These are phyloP conservation scores for Dacryopinax primogenitus DNA, from an alignment of 768 basidiomycete species.

Conservation along the genomic window DNA sequence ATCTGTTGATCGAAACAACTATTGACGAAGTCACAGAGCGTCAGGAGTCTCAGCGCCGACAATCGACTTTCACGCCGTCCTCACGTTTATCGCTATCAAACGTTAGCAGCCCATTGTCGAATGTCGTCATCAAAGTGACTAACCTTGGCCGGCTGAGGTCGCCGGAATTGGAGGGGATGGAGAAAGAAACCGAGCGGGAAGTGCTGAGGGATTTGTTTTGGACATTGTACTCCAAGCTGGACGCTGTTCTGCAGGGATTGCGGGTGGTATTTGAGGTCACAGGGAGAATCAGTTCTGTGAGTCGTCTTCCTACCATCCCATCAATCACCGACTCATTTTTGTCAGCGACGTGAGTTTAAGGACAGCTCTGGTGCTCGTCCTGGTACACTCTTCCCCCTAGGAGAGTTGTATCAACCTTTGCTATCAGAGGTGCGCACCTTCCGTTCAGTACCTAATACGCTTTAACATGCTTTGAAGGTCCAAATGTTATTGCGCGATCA, in stretches of 20 bases:
- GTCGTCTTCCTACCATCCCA: constrained; percentile 32
- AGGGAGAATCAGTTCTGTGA: constrained; percentile 77
- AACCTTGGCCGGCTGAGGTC: constrained; percentile 37
- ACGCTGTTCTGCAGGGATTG: constrained; percentile 84
- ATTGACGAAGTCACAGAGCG: constrained; percentile 86
- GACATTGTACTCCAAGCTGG: constrained; percentile 91
- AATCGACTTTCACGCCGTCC: constrained; percentile 16
- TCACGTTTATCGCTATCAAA: neutral
- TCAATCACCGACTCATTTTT: neutral
- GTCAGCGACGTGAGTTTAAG: constrained; percentile 76
- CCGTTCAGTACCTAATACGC: constrained; percentile 8
- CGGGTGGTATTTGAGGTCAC: constrained; percentile 83
- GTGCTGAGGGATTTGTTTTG: constrained; percentile 86
- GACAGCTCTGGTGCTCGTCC: constrained; percentile 70
- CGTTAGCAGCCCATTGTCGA: neutral
- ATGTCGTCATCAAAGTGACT: neutral
- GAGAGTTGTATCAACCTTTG: constrained; percentile 78
- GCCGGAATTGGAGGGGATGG: constrained; percentile 57
- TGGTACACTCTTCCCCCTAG: constrained; percentile 62
- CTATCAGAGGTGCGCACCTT: constrained; percentile 64
- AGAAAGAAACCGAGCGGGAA: constrained; percentile 67
- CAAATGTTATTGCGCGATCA: constrained; percentile 76
- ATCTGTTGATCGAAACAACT: constrained; percentile 69
- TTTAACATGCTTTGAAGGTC: constrained; percentile 40
- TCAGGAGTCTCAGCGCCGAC: constrained; percentile 43